These are phyloP conservation scores for Omphalotus guepiniiformis DNA, from an alignment of 768 basidiomycete species.

Conservation along the genomic window DNA sequence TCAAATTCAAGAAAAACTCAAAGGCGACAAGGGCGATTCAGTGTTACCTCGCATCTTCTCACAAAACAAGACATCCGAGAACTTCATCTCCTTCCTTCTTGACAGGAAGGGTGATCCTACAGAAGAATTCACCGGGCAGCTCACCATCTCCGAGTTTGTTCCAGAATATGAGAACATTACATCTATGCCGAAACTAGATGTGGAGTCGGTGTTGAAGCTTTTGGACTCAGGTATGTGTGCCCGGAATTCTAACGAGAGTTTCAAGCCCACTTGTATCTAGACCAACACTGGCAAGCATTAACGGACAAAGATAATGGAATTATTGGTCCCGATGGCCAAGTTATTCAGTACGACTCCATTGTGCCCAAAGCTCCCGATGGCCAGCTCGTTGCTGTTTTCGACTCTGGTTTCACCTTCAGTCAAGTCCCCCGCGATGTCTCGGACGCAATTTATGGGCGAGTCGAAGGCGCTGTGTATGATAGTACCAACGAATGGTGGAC, in stretches of 20 bases:
- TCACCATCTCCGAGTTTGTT: conserved; percentile 64
- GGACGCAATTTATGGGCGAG: conserved; percentile 78
- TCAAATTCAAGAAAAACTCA: conserved; percentile 53
- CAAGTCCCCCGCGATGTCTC: conserved; percentile 73
- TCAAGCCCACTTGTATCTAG: conserved; percentile 19
- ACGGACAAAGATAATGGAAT: conserved; percentile 64
- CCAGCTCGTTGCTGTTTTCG: conserved; percentile 67
- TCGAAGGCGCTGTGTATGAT: conserved; percentile 68
- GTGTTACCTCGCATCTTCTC: conserved; percentile 64
- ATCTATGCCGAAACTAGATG: conserved; percentile 58
- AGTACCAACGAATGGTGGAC: conserved; percentile 55
- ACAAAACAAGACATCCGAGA: conserved; percentile 46
- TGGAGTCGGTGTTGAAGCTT: conserved; percentile 59
- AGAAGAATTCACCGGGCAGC: conserved; percentile 52
- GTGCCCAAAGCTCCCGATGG: conserved; percentile 63
- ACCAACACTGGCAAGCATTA: conserved; percentile 80
- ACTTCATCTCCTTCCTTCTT: conserved; percentile 69
- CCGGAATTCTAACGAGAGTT: background rate
- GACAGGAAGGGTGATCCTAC: conserved; percentile 52
- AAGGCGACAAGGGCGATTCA: conserved; percentile 46
- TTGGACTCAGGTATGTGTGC: conserved; percentile 37
- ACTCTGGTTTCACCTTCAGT: conserved; percentile 63
- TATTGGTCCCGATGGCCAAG: conserved; percentile 71
- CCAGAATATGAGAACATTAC: conserved; percentile 59
- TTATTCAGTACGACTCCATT: conserved; percentile 58